Percentiles rank a stretch among this genome's conserved stretches.
phyloP scores from a whole-genome alignment of 352 stramenopile genomes.

The Phytophthora agathidicida region DNA sequence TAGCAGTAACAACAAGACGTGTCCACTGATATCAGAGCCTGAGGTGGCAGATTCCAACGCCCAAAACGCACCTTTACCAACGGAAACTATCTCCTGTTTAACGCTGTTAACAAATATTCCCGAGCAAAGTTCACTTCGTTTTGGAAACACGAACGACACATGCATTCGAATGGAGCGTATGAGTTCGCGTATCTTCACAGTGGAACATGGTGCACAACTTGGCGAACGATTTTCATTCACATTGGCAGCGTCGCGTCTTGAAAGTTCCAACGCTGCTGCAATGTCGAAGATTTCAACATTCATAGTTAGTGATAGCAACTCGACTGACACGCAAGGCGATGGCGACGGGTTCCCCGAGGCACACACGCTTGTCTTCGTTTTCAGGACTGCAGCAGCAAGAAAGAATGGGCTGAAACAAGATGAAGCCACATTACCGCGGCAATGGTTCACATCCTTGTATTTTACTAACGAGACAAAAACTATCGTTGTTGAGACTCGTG shows the following conservation, averaged over 20 bases:
- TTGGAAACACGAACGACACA: constrained; percentile 27
- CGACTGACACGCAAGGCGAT: background rate
- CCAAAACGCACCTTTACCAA: background rate
- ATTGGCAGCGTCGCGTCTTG: constrained; percentile 48
- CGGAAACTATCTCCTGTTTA: constrained; percentile 19
- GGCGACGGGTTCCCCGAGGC: background rate
- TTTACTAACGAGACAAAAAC: constrained; percentile 48
- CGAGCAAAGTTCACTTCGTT: constrained; percentile 31
- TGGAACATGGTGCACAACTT: constrained; percentile 30
- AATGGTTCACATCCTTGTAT: constrained; percentile 57
- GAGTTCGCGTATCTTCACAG: constrained; percentile 40
- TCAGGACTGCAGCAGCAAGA: constrained; percentile 22
- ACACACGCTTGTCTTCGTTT: constrained; percentile 59
- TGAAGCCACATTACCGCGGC: constrained; percentile 30
- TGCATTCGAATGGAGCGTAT: constrained; percentile 52
- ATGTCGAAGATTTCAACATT: constrained; percentile 31
- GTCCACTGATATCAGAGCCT: background rate
- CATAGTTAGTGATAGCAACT: constrained; percentile 16
- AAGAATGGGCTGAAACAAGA: constrained; percentile 13
- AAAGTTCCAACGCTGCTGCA: constrained; percentile 45
- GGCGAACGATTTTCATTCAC: constrained; percentile 37
- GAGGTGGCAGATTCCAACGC: background rate
- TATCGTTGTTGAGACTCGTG: constrained; percentile 37
- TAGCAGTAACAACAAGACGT: background rate
- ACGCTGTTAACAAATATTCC: constrained; percentile 55